Evolutionary conservation across 495 filamentous ascomycete species (phyloP).

Genomic region (Aspergillus kassunensis): DNA sequence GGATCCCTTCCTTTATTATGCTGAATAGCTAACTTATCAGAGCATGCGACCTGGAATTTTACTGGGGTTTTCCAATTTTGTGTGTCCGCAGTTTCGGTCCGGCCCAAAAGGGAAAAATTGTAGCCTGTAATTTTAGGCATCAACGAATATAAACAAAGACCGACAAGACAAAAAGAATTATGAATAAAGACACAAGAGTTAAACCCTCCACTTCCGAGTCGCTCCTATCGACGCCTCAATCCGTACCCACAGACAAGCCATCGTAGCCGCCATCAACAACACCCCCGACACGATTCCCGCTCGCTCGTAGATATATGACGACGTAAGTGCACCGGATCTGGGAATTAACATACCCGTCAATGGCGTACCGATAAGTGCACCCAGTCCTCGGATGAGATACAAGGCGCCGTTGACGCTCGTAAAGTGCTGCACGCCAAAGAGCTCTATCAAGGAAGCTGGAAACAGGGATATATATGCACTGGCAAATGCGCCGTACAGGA

Average conservation of each 20-base stretch:
- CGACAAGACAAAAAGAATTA: background rate
- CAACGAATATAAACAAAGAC: background rate
- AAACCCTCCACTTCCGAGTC: conserved; percentile 25
- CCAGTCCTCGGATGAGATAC: conserved; percentile 52
- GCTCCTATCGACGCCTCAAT: conserved; percentile 24
- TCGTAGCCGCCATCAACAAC: conserved; percentile 30
- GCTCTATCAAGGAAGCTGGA: conserved; percentile 47
- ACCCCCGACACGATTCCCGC: conserved; percentile 29
- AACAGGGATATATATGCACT: conserved; percentile 42
- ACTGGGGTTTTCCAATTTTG: conserved; percentile 7
- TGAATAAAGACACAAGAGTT: background rate
- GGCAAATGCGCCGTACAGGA: conserved; percentile 48
- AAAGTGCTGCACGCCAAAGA: conserved; percentile 56
- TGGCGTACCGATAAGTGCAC: conserved; percentile 52
- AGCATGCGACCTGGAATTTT: background rate
- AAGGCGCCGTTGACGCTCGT: conserved; percentile 57
- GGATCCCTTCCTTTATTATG: too few species aligned
- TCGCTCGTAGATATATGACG: conserved; percentile 24
- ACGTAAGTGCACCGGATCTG: conserved; percentile 18
- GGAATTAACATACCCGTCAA: conserved; percentile 36
- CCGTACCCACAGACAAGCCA: conserved; percentile 35
- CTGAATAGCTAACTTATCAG: too few species aligned
- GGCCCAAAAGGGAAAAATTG: conserved; percentile 2
- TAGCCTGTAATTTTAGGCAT: conserved; percentile 7
- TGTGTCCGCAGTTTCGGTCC: conserved; percentile 4